Base-by-base conservation (phyloP, 768 basidiomycete species). In the Asterophora lycoperdoides region DNA sequence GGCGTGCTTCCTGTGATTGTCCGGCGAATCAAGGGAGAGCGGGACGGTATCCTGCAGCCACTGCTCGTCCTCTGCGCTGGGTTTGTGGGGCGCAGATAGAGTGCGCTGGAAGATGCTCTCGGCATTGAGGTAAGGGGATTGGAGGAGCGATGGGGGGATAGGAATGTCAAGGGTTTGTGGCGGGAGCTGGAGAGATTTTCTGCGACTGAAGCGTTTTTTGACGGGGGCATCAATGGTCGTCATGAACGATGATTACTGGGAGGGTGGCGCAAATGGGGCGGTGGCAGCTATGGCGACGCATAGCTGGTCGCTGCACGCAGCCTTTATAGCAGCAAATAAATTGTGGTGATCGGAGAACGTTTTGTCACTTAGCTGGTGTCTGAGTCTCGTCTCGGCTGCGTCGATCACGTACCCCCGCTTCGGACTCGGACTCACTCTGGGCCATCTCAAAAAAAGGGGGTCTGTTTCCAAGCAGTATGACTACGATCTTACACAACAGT, bases 31-130 rank as follows among this genome's bases (percentile, higher is more conserved):
- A 18, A 52, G 58, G 38, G 37, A 58, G 15, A 76, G 35, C 8
- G 83, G 82, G 1, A 83, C 68, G 55, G 81, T 83, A 68, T 84
- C 83, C 63, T 78, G 73, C 46, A 84, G 67, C 83, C 83, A 84
- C 53, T 68, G 68, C 56, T 84, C 77, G 51, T 81, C 78, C 56
- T 70, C 73, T 41, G 75, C 69, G 41, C 70, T 75, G 14, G 79
- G 78, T 8, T 66, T 57, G 33, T 56, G 68, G 13, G 68, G 65
- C 8, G 66, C 23, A 2, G 61, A 45, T 1, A 64, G 48, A 23
- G 69, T 61, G 49, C 68, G 70, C 46, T 67, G 69, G 54, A 83
- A 82, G 23, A 76, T 60, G 62, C 75, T 78, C 34, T 68, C 50
- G 5, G 78, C 75, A 15, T 66, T 71, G 15, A 84, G 77, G 58